Evolutionary conservation across 2,329 filamentous ascomycete genomes (phyloP).

Genomic region (Fusarium austroafricanum): DNA sequence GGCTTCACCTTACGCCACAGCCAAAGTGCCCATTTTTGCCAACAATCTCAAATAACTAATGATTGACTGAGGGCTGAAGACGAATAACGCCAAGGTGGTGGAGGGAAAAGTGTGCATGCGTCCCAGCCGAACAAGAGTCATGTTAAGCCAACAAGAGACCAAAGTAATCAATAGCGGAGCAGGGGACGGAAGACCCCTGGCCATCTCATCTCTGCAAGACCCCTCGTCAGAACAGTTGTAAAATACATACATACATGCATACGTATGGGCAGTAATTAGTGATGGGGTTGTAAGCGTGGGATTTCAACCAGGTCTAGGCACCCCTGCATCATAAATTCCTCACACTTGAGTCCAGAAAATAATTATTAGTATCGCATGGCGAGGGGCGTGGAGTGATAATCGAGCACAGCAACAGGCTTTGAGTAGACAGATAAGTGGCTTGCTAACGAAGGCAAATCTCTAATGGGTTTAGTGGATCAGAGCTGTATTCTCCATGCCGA

Average conservation of each 20-base stretch:
- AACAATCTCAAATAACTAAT: background rate
- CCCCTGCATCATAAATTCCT: slow-evolving; percentile 39
- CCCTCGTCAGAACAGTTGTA: slow-evolving; percentile 13
- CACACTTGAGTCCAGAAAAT: slow-evolving; percentile 17
- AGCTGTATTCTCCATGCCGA: slow-evolving; percentile 18
- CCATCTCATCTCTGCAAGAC: slow-evolving; percentile 30
- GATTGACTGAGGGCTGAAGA: background rate
- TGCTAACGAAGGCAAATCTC: slow-evolving; percentile 34
- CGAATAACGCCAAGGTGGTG: slow-evolving; percentile 4
- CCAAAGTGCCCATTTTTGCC: background rate
- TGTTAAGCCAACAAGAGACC: slow-evolving; percentile 9
- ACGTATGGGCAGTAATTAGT: slow-evolving; percentile 1
- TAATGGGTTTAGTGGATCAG: slow-evolving; percentile 38
- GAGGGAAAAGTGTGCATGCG: slow-evolving; percentile 14
- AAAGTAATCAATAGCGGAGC: slow-evolving; percentile 22
- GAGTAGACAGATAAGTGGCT: slow-evolving; percentile 26
- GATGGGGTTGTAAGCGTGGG: slow-evolving; percentile 30
- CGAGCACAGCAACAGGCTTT: slow-evolving; percentile 10
- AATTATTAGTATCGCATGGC: slow-evolving; percentile 11
- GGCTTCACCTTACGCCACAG: slow-evolving; percentile 1
- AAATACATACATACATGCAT: background rate
- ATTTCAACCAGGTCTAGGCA: slow-evolving; percentile 19
- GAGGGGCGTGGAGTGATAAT: slow-evolving; percentile 25
- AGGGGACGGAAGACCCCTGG: slow-evolving; percentile 26
- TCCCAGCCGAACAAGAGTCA: slow-evolving; percentile 6